These are phyloP conservation scores for Artemisia argyi DNA, from an alignment of 129 eudicot species.

Conservation along the genomic window DNA sequence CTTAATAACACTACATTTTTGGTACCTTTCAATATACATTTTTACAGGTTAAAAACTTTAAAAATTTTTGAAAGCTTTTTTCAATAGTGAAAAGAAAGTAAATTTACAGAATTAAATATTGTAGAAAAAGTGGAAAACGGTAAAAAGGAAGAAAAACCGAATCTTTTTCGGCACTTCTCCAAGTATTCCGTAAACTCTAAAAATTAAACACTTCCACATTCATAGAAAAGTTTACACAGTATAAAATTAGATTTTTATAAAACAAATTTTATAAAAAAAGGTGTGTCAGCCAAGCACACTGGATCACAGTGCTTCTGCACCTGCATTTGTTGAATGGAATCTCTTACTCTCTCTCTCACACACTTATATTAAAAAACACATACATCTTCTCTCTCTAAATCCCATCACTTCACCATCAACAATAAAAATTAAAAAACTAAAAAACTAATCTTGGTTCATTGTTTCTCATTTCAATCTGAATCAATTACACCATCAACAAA, in stretches of 20 bases:
- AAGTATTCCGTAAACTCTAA: conserved; percentile 15
- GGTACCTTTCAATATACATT: background rate
- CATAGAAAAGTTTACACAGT: background rate
- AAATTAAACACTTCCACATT: background rate
- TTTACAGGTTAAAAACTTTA: background rate
- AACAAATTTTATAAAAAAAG: conserved; percentile 16
- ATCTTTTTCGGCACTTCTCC: conserved; percentile 7
- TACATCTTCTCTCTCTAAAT: conserved; percentile 27
- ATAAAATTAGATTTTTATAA: background rate
- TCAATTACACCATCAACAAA: conserved; percentile 21
- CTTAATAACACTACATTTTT: background rate
- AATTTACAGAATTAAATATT: background rate
- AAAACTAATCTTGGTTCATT: background rate
- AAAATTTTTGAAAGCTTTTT: background rate
- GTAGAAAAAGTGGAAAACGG: background rate
- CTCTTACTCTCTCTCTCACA: conserved; percentile 30
- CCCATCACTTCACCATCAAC: conserved; percentile 39
- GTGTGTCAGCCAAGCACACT: conserved; percentile 60
- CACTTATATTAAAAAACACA: background rate
- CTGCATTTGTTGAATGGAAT: conserved; percentile 52
- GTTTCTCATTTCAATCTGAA: conserved; percentile 24
- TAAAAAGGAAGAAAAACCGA: conserved; percentile 10
- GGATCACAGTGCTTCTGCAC: conserved; percentile 54
- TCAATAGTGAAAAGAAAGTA: background rate
- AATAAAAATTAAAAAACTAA: conserved; percentile 23